These are phyloP conservation scores for Populus hybrid DNA, from an alignment of 441 rosid genomes.

Conservation along the genomic window DNA sequence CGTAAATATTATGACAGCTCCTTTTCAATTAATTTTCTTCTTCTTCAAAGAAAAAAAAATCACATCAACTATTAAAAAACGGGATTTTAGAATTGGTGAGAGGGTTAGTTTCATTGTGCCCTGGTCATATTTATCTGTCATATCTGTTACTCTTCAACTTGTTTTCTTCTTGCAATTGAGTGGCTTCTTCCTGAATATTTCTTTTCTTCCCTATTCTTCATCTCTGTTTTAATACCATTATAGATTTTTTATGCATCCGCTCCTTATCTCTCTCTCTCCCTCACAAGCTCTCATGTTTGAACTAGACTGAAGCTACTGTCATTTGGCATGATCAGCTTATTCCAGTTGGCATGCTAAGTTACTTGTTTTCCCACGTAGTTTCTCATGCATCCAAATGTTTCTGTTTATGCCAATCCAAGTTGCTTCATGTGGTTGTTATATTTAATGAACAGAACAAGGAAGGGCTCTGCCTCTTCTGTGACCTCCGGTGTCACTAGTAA, in stretches of 20 bases:
- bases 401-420: neutral
- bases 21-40: no score
- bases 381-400: neutral
- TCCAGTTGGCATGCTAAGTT: neutral
- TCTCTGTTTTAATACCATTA: neutral
- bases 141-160: neutral
- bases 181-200: neutral
- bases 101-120: neutral
- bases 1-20: neutral
- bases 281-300: neutral
- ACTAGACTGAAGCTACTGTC: neutral
- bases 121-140: constrained; percentile 1
- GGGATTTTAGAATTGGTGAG: neutral
- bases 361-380: neutral
- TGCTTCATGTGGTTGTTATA: constrained; percentile 17
- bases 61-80: neutral
- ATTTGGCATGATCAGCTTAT: neutral
- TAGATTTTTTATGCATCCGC: neutral
- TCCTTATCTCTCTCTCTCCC: neutral
- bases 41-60: neutral
- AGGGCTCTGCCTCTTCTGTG: constrained; percentile 68
- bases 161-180: neutral
- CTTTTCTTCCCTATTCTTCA: neutral
- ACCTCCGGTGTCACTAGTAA: constrained; percentile 53
- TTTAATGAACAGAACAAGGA: constrained; percentile 59